These are phyloP conservation scores for Microcos paniculata DNA, from an alignment of 345 rosid species.

Conservation along the genomic window DNA sequence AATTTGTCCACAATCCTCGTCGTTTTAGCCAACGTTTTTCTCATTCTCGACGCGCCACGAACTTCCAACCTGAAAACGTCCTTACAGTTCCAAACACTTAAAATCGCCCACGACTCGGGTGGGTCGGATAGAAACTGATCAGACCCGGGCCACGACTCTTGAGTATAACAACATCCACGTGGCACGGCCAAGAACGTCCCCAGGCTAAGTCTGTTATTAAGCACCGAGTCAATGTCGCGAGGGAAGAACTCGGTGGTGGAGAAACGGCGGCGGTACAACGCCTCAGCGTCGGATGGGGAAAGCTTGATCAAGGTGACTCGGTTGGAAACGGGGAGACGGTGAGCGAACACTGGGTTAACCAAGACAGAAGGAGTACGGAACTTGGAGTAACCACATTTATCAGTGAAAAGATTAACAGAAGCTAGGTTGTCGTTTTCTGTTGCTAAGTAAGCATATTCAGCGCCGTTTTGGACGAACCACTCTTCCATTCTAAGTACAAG, in stretches of 20 bases:
- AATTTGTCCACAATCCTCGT: constrained; percentile 65
- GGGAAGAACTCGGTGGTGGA: constrained; percentile 96
- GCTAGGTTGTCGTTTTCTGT: constrained; percentile 91
- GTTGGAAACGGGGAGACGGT: constrained; percentile 51
- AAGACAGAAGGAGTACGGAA: constrained; percentile 87
- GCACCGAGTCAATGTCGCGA: constrained; percentile 80
- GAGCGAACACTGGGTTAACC: constrained; percentile 92
- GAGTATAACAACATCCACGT: constrained; percentile 30
- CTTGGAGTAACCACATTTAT: constrained; percentile 82
- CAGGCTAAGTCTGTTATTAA: constrained; percentile 62
- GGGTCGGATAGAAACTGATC: constrained; percentile 61
- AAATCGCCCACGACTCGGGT: constrained; percentile 84
- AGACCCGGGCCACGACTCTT: constrained; percentile 55
- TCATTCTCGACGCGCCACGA: constrained; percentile 64
- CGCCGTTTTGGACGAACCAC: constrained; percentile 82
- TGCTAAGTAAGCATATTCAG: constrained; percentile 87
- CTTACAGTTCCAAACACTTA: constrained; percentile 84
- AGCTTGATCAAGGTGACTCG: constrained; percentile 51
- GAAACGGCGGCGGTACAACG: constrained; percentile 70
- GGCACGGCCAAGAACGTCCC: constrained; percentile 89
- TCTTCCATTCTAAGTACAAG: constrained; percentile 65
- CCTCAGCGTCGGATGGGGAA: constrained; percentile 57
- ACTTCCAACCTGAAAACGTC: constrained; percentile 77
- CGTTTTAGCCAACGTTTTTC: constrained; percentile 56
- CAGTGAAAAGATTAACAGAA: constrained; percentile 83